These are phyloP conservation scores for Leucocoprinus birnbaumii DNA, from an alignment of 768 basidiomycete species.

Conservation along the genomic window DNA sequence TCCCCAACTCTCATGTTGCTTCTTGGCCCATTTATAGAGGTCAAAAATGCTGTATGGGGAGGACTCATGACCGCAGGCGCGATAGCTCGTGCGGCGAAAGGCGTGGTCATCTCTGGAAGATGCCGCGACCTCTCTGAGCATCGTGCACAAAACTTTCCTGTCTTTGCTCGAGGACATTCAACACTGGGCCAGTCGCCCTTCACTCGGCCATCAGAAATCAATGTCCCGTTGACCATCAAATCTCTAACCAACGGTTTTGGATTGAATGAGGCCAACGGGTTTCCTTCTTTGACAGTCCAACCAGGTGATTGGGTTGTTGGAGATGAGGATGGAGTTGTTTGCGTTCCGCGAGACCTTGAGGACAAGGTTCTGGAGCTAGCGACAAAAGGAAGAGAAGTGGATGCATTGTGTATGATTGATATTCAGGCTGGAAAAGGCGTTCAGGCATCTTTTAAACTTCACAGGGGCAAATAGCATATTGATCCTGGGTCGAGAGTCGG, in stretches of 20 bases:
- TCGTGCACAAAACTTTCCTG: constrained; percentile 64
- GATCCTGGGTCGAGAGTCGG: too few species aligned
- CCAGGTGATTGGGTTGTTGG: constrained; percentile 86
- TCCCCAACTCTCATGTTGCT: not conserved
- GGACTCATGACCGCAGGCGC: constrained; percentile 91
- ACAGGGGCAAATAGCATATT: constrained; percentile 48
- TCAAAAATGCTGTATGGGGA: constrained; percentile 87
- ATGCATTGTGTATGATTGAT: constrained; percentile 71
- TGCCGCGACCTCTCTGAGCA: constrained; percentile 86
- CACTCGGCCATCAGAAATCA: constrained; percentile 74
- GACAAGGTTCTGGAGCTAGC: constrained; percentile 57
- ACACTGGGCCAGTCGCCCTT: constrained; percentile 86
- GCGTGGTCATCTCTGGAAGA: constrained; percentile 81
- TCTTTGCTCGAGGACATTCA: constrained; percentile 79
- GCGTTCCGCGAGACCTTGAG: constrained; percentile 57
- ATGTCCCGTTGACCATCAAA: constrained; percentile 56
- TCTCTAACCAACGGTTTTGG: constrained; percentile 2
- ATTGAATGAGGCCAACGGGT: constrained; percentile 28
- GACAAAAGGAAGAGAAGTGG: constrained; percentile 55
- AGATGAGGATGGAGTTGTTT: constrained; percentile 88
- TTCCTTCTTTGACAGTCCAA: constrained; percentile 54
- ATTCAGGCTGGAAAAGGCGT: constrained; percentile 74
- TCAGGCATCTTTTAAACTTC: constrained; percentile 72
- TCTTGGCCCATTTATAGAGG: constrained; percentile 42
- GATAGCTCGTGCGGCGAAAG: constrained; percentile 61